phyloP scores from a whole-genome alignment of 352 stramenopile genomes.

The Phytopythium chamaehyphon region DNA sequence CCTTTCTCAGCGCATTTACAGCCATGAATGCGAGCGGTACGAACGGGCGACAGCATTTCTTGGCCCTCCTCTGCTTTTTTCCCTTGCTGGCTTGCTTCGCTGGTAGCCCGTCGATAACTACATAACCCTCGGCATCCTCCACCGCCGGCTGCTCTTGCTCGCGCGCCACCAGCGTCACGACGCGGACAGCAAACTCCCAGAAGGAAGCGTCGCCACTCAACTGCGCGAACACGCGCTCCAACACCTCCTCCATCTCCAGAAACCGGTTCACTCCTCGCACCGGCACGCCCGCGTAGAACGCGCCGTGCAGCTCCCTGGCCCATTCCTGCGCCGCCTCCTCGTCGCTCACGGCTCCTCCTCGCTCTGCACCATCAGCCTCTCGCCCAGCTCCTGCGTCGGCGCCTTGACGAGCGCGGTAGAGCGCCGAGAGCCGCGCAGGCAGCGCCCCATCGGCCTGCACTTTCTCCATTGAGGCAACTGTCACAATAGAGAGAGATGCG shows the following conservation, averaged over 20 bases:
- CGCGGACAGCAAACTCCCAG: slow-evolving; percentile 28
- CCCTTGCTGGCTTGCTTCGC: slow-evolving; percentile 3
- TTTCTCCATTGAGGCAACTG: too few relatives aligned
- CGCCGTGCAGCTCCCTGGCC: slow-evolving; percentile 16
- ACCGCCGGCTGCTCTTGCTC: slow-evolving; percentile 4
- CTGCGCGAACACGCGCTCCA: slow-evolving; percentile 23
- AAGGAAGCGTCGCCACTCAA: slow-evolving; percentile 16
- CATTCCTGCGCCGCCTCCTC: slow-evolving; percentile 12
- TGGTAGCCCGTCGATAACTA: too few relatives aligned
- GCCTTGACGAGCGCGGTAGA: slow-evolving; percentile 1
- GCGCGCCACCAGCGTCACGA: slow-evolving; percentile 34
- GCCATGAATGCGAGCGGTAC: slow-evolving; percentile 54
- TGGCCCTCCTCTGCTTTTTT: slow-evolving; percentile 18
- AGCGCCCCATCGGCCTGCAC: neutral
- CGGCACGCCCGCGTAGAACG: slow-evolving; percentile 23
- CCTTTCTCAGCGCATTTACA: slow-evolving; percentile 46
- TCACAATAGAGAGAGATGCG: too few relatives aligned
- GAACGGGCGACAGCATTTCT: slow-evolving; percentile 36
- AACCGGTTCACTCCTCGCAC: slow-evolving; percentile 40
- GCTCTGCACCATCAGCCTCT: too few relatives aligned
- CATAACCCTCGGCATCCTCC: neutral
- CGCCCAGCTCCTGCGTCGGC: too few relatives aligned
- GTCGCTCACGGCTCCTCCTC: neutral
- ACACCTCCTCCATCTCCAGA: slow-evolving; percentile 37
- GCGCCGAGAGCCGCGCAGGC: neutral